phyloP scores from a whole-genome alignment of 768 basidiomycete species.

The Lactifluus volemus region DNA sequence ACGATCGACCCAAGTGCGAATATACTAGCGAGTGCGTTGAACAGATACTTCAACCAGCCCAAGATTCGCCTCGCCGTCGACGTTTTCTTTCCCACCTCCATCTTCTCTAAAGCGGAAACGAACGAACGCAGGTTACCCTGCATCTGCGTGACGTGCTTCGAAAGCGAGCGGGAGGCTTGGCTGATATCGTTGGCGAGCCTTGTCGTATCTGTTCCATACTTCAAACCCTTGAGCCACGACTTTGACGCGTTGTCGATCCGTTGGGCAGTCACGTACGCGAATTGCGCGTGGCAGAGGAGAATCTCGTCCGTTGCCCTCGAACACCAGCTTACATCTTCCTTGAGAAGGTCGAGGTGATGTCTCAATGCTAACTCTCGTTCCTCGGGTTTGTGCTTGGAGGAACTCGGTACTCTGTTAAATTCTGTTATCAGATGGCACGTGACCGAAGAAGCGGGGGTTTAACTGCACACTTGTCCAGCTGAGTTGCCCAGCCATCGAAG shows the following conservation, averaged over 20 bases:
- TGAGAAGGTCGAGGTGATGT: not conserved
- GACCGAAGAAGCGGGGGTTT: not conserved
- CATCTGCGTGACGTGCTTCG: not conserved
- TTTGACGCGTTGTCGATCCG: constrained; percentile 3
- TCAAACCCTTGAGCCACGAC: constrained; percentile 3
- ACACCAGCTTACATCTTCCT: constrained; percentile 1
- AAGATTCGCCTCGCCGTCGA: not conserved
- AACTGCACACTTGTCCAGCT: constrained; percentile 3
- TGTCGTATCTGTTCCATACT: constrained; percentile 1
- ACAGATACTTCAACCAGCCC: constrained; percentile 6
- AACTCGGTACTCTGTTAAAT: not conserved
- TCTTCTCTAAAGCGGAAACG: constrained; percentile 5
- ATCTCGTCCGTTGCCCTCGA: constrained; percentile 4
- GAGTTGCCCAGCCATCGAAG: constrained; percentile 6
- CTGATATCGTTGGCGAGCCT: constrained; percentile 9
- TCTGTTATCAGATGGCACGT: not conserved
- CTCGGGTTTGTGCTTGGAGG: not conserved
- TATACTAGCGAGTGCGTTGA: constrained; percentile 1
- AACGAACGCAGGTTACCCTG: not conserved
- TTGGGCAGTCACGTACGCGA: constrained; percentile 6
- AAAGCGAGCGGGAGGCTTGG: not conserved
- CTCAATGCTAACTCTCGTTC: not conserved
- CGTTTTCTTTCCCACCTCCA: not conserved
- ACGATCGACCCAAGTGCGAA: not conserved
- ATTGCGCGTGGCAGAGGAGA: constrained; percentile 4